Evolutionary conservation across 225 moss, liverwort and hornwort genomes (phyloP).

Genomic region (Pseudisothecium myosuroides): DNA sequence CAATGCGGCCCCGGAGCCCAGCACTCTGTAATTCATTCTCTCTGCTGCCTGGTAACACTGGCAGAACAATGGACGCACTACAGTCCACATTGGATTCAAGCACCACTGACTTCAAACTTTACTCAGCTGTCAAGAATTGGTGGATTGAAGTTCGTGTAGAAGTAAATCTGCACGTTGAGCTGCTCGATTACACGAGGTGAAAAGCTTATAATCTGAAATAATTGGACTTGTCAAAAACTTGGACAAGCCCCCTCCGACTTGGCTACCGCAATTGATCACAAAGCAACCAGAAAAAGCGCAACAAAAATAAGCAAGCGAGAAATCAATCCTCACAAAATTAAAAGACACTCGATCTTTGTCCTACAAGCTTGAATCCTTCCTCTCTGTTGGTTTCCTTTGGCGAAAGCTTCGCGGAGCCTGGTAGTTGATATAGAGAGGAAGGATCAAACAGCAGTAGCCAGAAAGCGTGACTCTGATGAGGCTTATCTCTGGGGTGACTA

Average conservation of each 20-base stretch:
- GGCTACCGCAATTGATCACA: not conserved
- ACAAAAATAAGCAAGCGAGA: no score
- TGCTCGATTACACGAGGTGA: not conserved
- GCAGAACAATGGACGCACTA: not conserved
- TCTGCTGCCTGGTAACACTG: slow-evolving; percentile 1
- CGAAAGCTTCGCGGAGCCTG: not conserved
- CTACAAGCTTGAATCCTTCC: not conserved
- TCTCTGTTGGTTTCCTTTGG: not conserved
- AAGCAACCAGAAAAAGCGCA: not conserved
- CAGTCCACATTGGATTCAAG: slow-evolving; percentile 16
- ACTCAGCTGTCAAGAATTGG: not conserved
- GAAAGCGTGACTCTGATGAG: not conserved
- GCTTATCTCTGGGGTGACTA: not conserved
- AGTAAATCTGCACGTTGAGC: not conserved
- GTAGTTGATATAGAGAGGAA: not conserved
- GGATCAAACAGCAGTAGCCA: not conserved
- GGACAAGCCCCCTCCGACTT: no score
- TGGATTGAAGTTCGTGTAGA: not conserved
- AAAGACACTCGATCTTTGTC: not conserved
- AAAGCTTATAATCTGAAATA: not conserved
- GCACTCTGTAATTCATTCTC: not conserved
- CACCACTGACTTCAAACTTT: not conserved
- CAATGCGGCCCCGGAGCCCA: not conserved
- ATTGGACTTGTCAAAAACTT: no score
- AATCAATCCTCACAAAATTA: not conserved